These are phyloP conservation scores for Citrullus amarus DNA, from an alignment of 306 rosid genomes.

Conservation along the genomic window DNA sequence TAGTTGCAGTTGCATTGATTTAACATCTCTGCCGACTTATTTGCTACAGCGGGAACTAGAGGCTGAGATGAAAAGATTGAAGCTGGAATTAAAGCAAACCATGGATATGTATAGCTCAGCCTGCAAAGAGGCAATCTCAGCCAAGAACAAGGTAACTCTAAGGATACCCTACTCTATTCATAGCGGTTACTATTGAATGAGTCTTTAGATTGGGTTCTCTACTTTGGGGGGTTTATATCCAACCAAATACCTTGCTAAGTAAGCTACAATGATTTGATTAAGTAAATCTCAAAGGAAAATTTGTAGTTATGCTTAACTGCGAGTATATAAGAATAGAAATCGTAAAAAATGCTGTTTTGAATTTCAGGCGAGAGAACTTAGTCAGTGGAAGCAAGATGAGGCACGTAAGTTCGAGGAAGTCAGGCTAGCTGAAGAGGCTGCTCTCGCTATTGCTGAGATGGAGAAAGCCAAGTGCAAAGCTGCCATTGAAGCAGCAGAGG, in stretches of 20 bases:
- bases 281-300: background rate
- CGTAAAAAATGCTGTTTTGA: background rate
- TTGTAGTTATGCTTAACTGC: background rate
- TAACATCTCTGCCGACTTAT: conserved; percentile 13
- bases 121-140: conserved; percentile 95
- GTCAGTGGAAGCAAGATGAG: conserved; percentile 68
- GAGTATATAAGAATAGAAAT: background rate
- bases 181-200: background rate
- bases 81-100: conserved; percentile 84
- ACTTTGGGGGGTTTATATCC: background rate
- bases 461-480: conserved; percentile 85
- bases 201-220: background rate
- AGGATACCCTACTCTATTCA: background rate
- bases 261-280: background rate
- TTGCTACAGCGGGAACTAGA: conserved; percentile 50
- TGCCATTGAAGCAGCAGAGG: conserved; percentile 75
- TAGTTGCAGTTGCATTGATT: background rate
- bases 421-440: conserved; percentile 70
- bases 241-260: background rate
- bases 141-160: conserved; percentile 60
- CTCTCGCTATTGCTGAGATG: conserved; percentile 70
- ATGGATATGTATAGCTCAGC: conserved; percentile 97
- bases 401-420: conserved; percentile 47
- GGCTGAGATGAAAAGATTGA: conserved; percentile 84
- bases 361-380: conserved; percentile 65